A percentile compares a stretch with the other conserved stretches of the same genome.
These are phyloP conservation scores for Vitis labrusca DNA, from an alignment of 164 flowering plant genomes.

Conservation along the genomic window DNA sequence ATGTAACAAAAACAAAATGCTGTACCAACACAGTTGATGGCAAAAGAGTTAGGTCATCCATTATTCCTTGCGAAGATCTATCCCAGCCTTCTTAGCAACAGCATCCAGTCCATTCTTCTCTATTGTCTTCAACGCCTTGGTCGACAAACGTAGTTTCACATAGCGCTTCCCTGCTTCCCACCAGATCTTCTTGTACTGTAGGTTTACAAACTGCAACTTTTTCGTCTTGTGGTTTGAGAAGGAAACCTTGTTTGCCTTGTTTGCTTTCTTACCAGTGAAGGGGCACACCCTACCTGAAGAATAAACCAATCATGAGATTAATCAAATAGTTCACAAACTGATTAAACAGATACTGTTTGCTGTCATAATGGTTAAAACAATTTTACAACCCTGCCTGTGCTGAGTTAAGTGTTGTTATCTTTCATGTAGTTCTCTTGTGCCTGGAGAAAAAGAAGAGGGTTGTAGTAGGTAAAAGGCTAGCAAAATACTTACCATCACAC, in stretches of 20 bases:
- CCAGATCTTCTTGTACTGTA: conserved; percentile 93
- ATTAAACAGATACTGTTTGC: no score
- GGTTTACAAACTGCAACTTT: conserved; percentile 85
- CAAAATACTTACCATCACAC: no score
- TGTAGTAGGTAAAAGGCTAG: no score
- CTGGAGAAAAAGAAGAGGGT: no score
- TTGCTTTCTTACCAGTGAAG: conserved; percentile 92
- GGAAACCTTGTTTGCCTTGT: conserved; percentile 78
- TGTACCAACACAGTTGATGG: not conserved
- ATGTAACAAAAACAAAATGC: not conserved
- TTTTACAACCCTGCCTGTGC: no score
- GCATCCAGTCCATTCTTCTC: conserved; percentile 95
- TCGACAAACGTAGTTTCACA: conserved; percentile 79
- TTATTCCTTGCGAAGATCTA: conserved; percentile 78
- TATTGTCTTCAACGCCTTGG: conserved; percentile 90
- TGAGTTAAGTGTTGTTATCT: no score
- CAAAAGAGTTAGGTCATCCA: not conserved
- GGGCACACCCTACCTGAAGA: conserved; percentile 86
- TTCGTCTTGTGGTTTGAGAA: conserved; percentile 92
- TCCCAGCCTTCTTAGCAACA: conserved; percentile 92
- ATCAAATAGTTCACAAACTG: not conserved
- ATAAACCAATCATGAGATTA: not conserved
- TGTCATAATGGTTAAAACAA: no score
- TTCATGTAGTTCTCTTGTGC: no score
- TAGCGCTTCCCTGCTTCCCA: conserved; percentile 95